Evolutionary conservation across 345 rosid genomes (phyloP).

Genomic region (Salix suchowensis): DNA sequence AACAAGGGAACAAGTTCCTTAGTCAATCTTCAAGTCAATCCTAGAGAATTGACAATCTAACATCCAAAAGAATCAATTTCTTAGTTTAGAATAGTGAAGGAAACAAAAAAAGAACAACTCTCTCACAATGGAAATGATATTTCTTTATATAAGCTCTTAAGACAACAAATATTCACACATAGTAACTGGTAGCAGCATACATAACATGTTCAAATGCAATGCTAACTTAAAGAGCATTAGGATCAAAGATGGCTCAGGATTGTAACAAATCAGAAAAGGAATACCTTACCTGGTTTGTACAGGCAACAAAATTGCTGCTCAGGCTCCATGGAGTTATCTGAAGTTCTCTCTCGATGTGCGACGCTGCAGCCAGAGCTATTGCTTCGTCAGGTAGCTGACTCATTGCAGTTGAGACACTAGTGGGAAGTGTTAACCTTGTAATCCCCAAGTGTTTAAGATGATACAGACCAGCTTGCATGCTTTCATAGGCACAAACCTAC

Average conservation of each 20-base stretch:
- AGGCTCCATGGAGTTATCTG: constrained; percentile 96
- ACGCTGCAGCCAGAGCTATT: constrained; percentile 94
- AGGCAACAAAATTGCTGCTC: constrained; percentile 89
- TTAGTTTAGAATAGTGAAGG: not conserved
- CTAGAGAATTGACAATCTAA: not conserved
- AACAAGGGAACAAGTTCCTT: not conserved
- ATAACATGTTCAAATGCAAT: not conserved
- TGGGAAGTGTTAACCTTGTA: constrained; percentile 61
- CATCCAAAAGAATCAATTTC: not conserved
- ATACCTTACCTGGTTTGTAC: constrained; percentile 75
- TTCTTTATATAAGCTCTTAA: not conserved
- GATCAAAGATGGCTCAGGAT: not conserved
- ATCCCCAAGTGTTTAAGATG: constrained; percentile 93
- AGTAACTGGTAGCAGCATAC: not conserved
- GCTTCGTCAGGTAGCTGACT: constrained; percentile 95
- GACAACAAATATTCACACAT: not conserved
- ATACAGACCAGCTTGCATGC: constrained; percentile 93
- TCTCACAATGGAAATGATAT: not conserved
- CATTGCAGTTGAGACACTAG: constrained; percentile 75
- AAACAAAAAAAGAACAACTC: not conserved
- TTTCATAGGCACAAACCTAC: constrained; percentile 92
- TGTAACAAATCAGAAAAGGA: constrained; percentile 11
- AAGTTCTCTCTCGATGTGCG: constrained; percentile 92
- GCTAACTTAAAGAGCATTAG: not conserved
- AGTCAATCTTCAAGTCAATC: not conserved